Conservation (phyloP, 2,329 filamentous ascomycete genomes). For the Davidsoniella eucalypti region DNA sequence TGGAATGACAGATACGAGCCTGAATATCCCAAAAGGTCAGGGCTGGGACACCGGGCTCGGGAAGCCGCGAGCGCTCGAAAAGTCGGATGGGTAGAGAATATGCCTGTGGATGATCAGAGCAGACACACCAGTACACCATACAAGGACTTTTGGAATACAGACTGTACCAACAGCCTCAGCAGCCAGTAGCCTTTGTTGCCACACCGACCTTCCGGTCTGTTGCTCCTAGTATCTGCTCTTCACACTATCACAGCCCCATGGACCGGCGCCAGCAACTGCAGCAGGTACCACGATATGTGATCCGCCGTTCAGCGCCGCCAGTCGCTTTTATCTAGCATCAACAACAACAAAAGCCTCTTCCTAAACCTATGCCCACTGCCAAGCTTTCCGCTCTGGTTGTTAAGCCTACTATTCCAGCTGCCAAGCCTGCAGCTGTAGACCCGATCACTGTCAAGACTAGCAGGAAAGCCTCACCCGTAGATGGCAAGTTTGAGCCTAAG, state of each 20-base stretch:
- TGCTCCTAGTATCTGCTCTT: background rate
- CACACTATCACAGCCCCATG: background rate
- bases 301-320: too few species aligned
- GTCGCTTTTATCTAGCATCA: too few species aligned
- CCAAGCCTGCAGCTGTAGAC: too few species aligned
- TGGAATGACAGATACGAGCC: slow-evolving; percentile 75
- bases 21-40: slow-evolving; percentile 91
- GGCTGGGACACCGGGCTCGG: slow-evolving; percentile 51
- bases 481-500: slow-evolving; percentile 45
- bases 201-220: slow-evolving; percentile 19
- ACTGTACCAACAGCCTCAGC: background rate
- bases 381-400: slow-evolving; percentile 13
- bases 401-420: background rate
- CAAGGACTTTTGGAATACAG: too few species aligned
- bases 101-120: slow-evolving; percentile 87
- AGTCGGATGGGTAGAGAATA: slow-evolving; percentile 78
- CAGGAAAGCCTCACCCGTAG: too few species aligned
- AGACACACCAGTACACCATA: too few species aligned
- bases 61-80: slow-evolving; percentile 68
- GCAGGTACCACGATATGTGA: too few species aligned
- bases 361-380: background rate
- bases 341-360: too few species aligned
- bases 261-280: background rate
- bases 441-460: too few species aligned
- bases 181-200: slow-evolving; percentile 22